Evolutionary conservation across 106 monocot species (phyloP), one percentile per base, ranked within the genome.

Genomic region (Acanthochlamys bracteata): DNA sequence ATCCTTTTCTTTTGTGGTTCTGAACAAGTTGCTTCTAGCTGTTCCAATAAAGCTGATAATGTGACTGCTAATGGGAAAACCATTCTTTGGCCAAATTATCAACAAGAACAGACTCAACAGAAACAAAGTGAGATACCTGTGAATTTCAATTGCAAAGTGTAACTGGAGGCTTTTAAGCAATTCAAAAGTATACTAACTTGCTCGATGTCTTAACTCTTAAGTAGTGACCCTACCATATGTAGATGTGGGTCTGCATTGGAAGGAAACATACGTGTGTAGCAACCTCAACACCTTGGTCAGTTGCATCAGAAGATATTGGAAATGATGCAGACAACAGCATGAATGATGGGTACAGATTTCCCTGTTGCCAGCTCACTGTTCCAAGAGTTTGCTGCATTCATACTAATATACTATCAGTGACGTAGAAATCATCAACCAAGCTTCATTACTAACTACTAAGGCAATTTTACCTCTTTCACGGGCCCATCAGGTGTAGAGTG

Each of bases 301-400:
- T 71, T 71, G 63, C 43, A 68, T 84, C 84, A 39, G 42, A 40
- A 42, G 73, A 67, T 65, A 71, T 33, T 52, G 61, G 24, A 24
- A 71, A 40, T 17, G 46, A 42, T 33, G 66, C 85, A 67, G 88
- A 76, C 4, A 98, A 74, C 66, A 98, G 80, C 96, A 98, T 92
- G 79, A 98, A 98, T 59, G 96, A 98, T 52, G 96, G 96, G 76
- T 83, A 85, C 42, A 91, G 66, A 70, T 88, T 98, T 26, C 96
- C 96, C 39, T 92, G 96, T 66, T 88, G 88, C 96, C 96, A 98
- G 70, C 91, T 98, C 24, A 88, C n/a, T 20, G 91, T 91, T 15
- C 96, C 96, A 23, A 98, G 61, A 10, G 88, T 98, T 52, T 98
- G 96, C 96, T 98, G 88, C 64, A 78, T 7, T n/a, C n/a, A n/a